A percentile compares a stretch with the other conserved stretches of the same genome.
phyloP scores from a whole-genome alignment of 108 stramenopile genomes.

The Chaetoceros tenuissimus region DNA sequence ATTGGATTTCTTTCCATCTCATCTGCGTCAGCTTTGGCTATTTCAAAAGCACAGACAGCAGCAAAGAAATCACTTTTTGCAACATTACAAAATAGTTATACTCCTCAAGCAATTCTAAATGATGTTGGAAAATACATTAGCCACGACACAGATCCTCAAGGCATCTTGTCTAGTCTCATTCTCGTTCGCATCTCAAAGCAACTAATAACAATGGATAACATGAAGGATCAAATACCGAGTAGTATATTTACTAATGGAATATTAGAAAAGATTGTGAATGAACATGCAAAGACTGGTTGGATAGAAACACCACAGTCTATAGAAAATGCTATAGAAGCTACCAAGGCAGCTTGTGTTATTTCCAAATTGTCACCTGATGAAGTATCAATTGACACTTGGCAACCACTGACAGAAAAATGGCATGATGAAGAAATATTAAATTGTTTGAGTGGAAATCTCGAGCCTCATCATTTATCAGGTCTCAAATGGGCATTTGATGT shows the following conservation, averaged over 20 bases:
- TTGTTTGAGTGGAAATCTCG: conserved; percentile 3
- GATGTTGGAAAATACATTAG: background rate
- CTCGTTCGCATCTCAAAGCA: conserved; percentile 36
- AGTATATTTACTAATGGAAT: background rate
- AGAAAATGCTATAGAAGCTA: conserved; percentile 28
- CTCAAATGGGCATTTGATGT: conserved; percentile 29
- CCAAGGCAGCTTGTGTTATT: conserved; percentile 23
- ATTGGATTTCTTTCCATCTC: too few relatives aligned
- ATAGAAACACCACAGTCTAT: conserved; percentile 3
- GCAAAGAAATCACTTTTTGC: too few relatives aligned
- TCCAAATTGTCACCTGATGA: conserved; percentile 10
- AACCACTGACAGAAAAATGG: conserved; percentile 12
- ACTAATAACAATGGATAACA: conserved; percentile 23
- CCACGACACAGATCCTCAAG: conserved; percentile 11
- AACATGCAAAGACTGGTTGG: conserved; percentile 1
- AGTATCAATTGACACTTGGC: conserved; percentile 4
- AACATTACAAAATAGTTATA: conserved; percentile 3
- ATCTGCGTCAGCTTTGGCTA: too few relatives aligned
- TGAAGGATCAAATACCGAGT: background rate
- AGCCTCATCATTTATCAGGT: conserved; percentile 32
- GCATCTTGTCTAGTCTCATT: conserved; percentile 19
- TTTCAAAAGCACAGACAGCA: too few relatives aligned
- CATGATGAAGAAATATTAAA: background rate
- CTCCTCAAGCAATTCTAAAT: conserved; percentile 2
- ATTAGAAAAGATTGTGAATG: background rate